phyloP scores from a whole-genome alignment of 108 stramenopile genomes.

The Cyclotella kingstonii region DNA sequence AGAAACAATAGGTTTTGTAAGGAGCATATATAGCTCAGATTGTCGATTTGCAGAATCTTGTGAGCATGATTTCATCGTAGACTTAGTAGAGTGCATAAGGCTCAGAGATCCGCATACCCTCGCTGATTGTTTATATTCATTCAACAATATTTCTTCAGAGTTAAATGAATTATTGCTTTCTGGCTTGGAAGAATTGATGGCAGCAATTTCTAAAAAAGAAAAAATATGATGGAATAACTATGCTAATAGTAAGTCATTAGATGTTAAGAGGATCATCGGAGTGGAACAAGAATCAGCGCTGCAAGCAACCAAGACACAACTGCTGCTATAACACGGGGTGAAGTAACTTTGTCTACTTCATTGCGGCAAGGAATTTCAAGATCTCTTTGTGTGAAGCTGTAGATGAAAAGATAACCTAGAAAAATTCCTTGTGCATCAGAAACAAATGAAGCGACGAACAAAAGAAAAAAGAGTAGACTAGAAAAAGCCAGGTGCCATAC shows the following conservation, averaged over 20 bases:
- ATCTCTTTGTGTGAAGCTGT: constrained; percentile 50
- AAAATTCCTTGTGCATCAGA: constrained; percentile 31
- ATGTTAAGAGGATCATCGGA: constrained; percentile 19
- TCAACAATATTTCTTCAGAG: background rate
- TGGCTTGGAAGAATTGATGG: constrained; percentile 15
- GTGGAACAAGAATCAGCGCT: constrained; percentile 47
- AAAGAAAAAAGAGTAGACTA: constrained; percentile 43
- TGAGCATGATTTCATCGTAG: constrained; percentile 17
- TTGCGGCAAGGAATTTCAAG: constrained; percentile 51
- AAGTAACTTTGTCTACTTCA: constrained; percentile 44
- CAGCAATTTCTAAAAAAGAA: background rate
- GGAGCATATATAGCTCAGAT: background rate
- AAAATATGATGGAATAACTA: no score
- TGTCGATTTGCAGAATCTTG: constrained; percentile 36
- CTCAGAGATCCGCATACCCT: constrained; percentile 15
- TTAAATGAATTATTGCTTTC: constrained; percentile 32
- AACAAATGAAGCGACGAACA: constrained; percentile 46
- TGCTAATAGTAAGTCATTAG: no score
- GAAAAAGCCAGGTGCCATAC: constrained; percentile 54
- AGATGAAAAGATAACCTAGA: constrained; percentile 39
- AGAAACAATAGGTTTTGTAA: constrained; percentile 6
- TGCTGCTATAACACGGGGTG: constrained; percentile 42
- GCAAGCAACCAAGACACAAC: constrained; percentile 54
- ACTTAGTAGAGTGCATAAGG: constrained; percentile 19
- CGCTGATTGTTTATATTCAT: constrained; percentile 26